phyloP scores from a whole-genome alignment of 805 yeast genomes.

The Grigorovia jiainica region DNA sequence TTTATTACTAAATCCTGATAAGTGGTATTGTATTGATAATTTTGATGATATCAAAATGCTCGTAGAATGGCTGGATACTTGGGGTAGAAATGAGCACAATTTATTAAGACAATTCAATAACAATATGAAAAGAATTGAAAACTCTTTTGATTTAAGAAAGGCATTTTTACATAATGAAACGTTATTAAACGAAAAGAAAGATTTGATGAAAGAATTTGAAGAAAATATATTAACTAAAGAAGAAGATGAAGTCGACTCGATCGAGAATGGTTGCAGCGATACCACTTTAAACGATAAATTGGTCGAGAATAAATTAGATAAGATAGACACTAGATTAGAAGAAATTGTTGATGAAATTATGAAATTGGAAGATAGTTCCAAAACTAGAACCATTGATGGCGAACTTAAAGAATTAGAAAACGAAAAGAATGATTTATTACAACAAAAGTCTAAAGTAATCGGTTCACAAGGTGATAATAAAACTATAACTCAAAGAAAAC shows the following conservation, averaged over 20 bases:
- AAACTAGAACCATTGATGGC: conserved; percentile 18
- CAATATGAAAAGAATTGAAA: conserved; percentile 9
- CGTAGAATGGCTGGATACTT: conserved; percentile 58
- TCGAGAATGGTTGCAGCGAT: conserved; percentile 4
- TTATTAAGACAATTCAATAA: conserved; percentile 44
- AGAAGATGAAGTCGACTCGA: conserved; percentile 19
- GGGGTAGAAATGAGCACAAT: conserved; percentile 64
- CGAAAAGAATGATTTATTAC: conserved; percentile 20
- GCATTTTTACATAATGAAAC: conserved; percentile 38
- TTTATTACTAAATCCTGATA: conserved; percentile 35
- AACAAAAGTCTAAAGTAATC: conserved; percentile 11
- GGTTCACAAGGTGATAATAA: conserved; percentile 13
- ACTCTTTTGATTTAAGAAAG: conserved; percentile 49
- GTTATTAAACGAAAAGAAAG: conserved; percentile 36
- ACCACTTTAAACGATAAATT: conserved; percentile 1
- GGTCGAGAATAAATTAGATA: conserved; percentile 6
- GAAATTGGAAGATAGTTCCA: conserved; percentile 29
- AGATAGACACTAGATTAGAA: conserved; percentile 21
- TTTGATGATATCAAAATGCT: conserved; percentile 48
- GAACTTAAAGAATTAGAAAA: conserved; percentile 22
- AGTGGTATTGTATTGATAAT: conserved; percentile 67
- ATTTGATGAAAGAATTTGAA: conserved; percentile 32
- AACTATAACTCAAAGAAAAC: conserved; percentile 17
- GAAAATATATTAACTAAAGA: conserved; percentile 29
- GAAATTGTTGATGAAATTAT: conserved; percentile 30